Base-by-base conservation (phyloP, 2,329 filamentous ascomycete species). In the Arthrobotrys iridis region DNA sequence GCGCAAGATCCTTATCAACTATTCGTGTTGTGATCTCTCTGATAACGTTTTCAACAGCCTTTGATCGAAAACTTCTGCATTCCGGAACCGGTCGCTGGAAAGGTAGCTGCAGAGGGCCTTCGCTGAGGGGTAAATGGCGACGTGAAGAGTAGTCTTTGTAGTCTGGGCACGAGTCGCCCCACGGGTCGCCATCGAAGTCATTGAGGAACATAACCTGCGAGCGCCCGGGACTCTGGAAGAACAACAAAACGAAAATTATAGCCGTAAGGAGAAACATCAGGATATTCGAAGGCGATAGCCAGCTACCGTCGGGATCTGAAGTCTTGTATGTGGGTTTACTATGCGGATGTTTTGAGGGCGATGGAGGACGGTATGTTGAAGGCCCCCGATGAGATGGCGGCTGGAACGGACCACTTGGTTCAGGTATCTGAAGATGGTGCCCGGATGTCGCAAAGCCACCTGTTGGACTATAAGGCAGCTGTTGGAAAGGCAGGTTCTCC, bases 51-150 rank as follows among this genome's bases (percentile, higher is more conserved):
- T 99, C 95, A 48, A 98, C 96, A 2, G 90, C 86, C 22, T 91
- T 88, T 0, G 93, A 97, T 66, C 89, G 87, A 83, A 98, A 99
- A 0, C 93, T 97, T 77, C 95, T 91, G 82, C 95, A 99, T 81
- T 88, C 87, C 65, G 85, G 84, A 30, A 89, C 88, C 2, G 95
- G 95, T 71, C 95, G 87, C 82, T 99, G 95, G 82, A 88, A 98
- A 0, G 95, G 93, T 0, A 99, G 86, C 60, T 86, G 85, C 80
- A 96, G 86, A 3, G 91, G 90, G 0, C 95, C 95, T 18, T 89
- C 85, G 82, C 92, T 97, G 77, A 90, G 87, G 0, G 95, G 95
- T 18, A 85, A 86, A 81, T 94, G 91, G 3, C 82, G 83, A 66
- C 85, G 81, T 76, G 83, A 84, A 0, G 89, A 85, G 81, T 90